Conservation (phyloP, 2,329 filamentous ascomycete genomes). For the Thielaviopsis musarum region DNA sequence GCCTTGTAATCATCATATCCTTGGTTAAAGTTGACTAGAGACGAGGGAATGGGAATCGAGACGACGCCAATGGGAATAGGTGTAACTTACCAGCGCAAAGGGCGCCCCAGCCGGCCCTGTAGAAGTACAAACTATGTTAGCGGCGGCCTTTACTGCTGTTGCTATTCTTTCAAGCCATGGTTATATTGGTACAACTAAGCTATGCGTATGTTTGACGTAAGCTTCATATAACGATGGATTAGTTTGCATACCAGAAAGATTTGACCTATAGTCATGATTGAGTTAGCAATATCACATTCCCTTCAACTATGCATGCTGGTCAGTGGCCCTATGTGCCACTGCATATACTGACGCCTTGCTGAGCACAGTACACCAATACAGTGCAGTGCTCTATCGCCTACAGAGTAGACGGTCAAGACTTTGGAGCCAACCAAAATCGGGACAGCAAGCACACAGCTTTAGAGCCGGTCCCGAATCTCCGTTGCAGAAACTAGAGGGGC, state of each 20-base stretch:
- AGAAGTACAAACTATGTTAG: not conserved
- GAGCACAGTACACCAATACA: not conserved
- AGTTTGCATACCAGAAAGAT: slow-evolving; percentile 42
- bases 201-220: not conserved
- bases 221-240: not conserved
- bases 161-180: not conserved
- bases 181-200: not conserved
- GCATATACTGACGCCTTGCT: not conserved
- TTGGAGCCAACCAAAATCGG: too few species aligned
- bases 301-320: not conserved
- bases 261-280: slow-evolving; percentile 29
- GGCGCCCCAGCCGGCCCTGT: slow-evolving; percentile 79
- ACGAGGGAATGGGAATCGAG: not conserved
- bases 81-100: slow-evolving; percentile 56
- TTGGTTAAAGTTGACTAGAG: not conserved
- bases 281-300: slow-evolving; percentile 10
- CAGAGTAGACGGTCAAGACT: not conserved
- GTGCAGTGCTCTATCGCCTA: not conserved
- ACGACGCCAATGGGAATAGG: not conserved
- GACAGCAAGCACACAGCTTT: too few species aligned
- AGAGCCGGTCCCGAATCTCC: not conserved
- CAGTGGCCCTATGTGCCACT: too few species aligned
- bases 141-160: not conserved
- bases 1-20: not conserved
- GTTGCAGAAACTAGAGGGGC: not conserved